Evolutionary conservation across 768 basidiomycete species (phyloP).

Genomic region (Russula foetens): DNA sequence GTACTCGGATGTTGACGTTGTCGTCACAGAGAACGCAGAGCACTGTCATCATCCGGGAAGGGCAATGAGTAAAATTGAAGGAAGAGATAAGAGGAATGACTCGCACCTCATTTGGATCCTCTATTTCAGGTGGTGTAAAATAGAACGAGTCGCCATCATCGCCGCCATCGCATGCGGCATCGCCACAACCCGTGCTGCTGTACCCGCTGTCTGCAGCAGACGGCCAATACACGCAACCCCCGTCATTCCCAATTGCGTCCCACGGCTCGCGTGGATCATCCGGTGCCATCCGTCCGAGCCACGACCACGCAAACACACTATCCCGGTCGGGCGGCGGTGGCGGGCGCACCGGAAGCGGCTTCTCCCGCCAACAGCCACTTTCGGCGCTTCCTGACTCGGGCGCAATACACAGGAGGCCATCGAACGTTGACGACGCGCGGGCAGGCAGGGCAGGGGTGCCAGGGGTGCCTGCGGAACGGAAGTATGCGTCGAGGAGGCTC

Average conservation of each 20-base stretch:
- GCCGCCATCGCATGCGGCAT: background rate
- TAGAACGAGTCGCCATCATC: conserved; percentile 11
- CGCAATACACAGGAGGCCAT: conserved; percentile 6
- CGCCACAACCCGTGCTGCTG: conserved; percentile 6
- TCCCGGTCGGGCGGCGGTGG: conserved; percentile 16
- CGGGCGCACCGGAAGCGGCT: conserved; percentile 12
- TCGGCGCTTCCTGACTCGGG: background rate
- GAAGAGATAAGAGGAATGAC: background rate
- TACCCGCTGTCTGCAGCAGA: conserved; percentile 2
- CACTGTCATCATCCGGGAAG: conserved; percentile 18
- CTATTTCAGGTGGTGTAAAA: conserved; percentile 4
- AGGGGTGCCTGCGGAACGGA: conserved; percentile 3
- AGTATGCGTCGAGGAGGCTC: conserved; percentile 19
- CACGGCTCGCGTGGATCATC: conserved; percentile 10
- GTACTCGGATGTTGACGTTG: conserved; percentile 30
- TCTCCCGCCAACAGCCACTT: background rate
- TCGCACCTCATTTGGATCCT: conserved; percentile 16
- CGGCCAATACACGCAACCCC: conserved; percentile 1
- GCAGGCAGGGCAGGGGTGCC: background rate
- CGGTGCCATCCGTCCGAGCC: conserved; percentile 13
- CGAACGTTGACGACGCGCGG: conserved; percentile 19
- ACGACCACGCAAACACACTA: conserved; percentile 20
- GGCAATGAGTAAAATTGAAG: background rate
- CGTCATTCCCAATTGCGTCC: background rate
- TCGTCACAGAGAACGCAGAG: conserved; percentile 30